These are phyloP conservation scores for Persicaria maculosa DNA, from an alignment of 148 eudicot species.

Conservation along the genomic window DNA sequence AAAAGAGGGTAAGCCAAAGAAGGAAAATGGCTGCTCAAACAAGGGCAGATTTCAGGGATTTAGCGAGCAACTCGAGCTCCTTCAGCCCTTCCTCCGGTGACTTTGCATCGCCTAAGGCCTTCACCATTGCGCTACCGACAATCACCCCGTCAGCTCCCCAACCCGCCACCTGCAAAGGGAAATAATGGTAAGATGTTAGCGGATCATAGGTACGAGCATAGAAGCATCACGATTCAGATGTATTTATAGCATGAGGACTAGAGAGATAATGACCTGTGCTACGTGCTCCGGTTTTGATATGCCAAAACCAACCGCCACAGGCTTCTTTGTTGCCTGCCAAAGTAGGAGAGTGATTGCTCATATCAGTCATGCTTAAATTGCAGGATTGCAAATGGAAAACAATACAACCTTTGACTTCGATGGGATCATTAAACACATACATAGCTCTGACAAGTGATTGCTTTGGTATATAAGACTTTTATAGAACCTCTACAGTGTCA, in stretches of 20 bases:
- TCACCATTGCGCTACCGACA: constrained; percentile 84
- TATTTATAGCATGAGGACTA: not conserved
- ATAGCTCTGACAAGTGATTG: not conserved
- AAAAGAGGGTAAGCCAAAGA: not conserved
- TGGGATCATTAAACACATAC: not conserved
- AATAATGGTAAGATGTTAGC: not conserved
- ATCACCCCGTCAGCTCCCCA: constrained; percentile 99
- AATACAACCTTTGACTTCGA: not conserved
- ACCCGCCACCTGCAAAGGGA: constrained; percentile 42
- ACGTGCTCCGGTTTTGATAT: constrained; percentile 86
- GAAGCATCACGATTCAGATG: not conserved
- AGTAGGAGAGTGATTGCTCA: not conserved
- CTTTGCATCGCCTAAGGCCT: constrained; percentile 56
- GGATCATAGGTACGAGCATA: not conserved
- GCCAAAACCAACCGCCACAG: constrained; percentile 91
- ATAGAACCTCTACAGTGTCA: not conserved
- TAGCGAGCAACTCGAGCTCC: constrained; percentile 53
- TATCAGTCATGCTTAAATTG: not conserved
- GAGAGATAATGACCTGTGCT: constrained; percentile 40
- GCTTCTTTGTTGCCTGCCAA: constrained; percentile 59
- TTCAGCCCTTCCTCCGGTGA: constrained; percentile 77
- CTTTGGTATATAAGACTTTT: not conserved
- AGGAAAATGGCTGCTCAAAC: not conserved
- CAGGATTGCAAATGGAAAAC: not conserved
- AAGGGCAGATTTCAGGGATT: constrained; percentile 53